phyloP scores from a whole-genome alignment of 2,329 filamentous ascomycete species.

The Penicillium crustosum region DNA sequence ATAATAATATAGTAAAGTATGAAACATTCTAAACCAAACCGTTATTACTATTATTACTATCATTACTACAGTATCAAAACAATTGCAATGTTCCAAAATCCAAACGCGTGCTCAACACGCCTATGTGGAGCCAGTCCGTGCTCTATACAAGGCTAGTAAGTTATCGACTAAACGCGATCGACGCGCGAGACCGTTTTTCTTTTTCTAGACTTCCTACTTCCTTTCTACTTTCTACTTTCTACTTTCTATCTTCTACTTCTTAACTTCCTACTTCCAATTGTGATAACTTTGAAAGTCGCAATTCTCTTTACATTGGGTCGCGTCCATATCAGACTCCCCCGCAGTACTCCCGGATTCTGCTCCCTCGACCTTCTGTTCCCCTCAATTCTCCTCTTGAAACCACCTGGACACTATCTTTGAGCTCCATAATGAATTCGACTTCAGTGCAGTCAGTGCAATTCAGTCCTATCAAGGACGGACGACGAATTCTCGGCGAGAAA shows the following conservation, averaged over 20 bases:
- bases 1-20: background rate
- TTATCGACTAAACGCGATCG: conserved; percentile 29
- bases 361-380: background rate
- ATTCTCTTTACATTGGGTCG: background rate
- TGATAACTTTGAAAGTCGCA: background rate
- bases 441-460: conserved; percentile 23
- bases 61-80: background rate
- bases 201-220: conserved; percentile 1
- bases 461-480: conserved; percentile 39
- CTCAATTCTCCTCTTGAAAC: background rate
- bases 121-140: conserved; percentile 26
- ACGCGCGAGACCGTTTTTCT: conserved; percentile 24
- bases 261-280: background rate
- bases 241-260: background rate
- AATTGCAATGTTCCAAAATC: background rate
- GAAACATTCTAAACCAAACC: background rate
- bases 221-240: background rate
- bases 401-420: background rate
- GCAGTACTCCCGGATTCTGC: background rate
- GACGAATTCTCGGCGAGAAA: conserved; percentile 45
- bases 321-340: conserved; percentile 2
- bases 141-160: conserved; percentile 29
- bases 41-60: too few relatives aligned
- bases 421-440: conserved; percentile 24
- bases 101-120: conserved; percentile 29